These are phyloP conservation scores for Trichoderma arundinaceum DNA, from an alignment of 2,329 filamentous ascomycete species.

Conservation along the genomic window DNA sequence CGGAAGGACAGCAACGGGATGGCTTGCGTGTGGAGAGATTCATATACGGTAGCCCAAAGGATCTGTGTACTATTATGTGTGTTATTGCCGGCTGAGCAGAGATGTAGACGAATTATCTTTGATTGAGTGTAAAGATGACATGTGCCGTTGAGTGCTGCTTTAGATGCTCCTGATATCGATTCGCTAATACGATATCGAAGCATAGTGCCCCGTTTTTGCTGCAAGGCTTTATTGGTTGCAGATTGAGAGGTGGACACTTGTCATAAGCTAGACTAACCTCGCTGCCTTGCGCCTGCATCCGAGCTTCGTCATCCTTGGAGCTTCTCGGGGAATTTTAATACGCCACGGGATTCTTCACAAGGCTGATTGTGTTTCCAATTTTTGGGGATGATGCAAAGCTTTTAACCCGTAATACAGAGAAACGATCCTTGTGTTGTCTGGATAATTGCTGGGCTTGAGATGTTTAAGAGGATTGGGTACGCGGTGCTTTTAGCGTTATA, in stretches of 20 bases:
- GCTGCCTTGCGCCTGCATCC: neutral
- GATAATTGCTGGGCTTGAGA: neutral
- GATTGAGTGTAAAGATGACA: neutral
- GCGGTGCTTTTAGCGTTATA: slow-evolving; percentile 28
- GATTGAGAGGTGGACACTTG: neutral
- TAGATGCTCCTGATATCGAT: too few species aligned
- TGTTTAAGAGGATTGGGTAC: slow-evolving; percentile 18
- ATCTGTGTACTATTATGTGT: slow-evolving; percentile 18
- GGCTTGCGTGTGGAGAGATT: neutral
- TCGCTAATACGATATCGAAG: too few species aligned
- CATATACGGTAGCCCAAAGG: slow-evolving; percentile 2
- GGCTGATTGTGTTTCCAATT: neutral
- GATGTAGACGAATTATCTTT: neutral
- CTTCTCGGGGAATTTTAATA: neutral
- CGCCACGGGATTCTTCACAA: neutral
- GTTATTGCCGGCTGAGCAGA: neutral
- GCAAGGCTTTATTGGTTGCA: neutral
- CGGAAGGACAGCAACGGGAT: neutral
- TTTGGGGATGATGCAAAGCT: neutral
- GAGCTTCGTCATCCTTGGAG: neutral
- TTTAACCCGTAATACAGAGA: neutral
- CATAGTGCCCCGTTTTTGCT: neutral
- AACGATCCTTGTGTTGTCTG: neutral
- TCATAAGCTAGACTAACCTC: neutral
- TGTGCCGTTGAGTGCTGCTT: too few species aligned